Percentiles rank a stretch among this genome's conserved stretches.
These are phyloP conservation scores for Skeletonema costatum DNA, from an alignment of 108 stramenopile species.

Conservation along the genomic window DNA sequence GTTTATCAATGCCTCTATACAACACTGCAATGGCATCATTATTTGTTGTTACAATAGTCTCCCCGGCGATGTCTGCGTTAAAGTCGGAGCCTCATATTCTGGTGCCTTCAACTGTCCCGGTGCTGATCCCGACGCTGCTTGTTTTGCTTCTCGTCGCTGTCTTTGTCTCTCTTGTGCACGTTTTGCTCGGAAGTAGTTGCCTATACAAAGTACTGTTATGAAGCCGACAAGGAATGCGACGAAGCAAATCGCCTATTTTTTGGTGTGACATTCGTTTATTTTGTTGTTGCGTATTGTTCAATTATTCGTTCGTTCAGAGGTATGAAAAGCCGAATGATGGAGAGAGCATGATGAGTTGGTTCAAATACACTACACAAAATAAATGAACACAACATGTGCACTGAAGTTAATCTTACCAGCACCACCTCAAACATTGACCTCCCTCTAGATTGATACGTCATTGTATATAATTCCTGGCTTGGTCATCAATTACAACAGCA, in stretches of 20 bases:
- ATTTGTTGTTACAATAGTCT: conserved; percentile 35
- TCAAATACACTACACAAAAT: neutral
- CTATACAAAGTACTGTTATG: conserved; percentile 87
- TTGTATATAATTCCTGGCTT: neutral
- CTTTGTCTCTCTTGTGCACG: conserved; percentile 88
- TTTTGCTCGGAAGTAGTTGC: conserved; percentile 89
- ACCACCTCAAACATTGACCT: conserved; percentile 81
- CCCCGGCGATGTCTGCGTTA: conserved; percentile 32
- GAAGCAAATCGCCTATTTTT: conserved; percentile 73
- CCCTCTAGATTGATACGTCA: conserved; percentile 81
- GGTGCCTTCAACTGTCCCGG: conserved; percentile 11
- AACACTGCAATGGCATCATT: neutral
- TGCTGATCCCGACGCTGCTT: conserved; percentile 47
- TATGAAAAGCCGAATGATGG: neutral
- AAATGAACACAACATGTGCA: neutral
- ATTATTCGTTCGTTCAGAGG: neutral
- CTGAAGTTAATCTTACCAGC: conserved; percentile 51
- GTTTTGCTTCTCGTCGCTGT: conserved; percentile 79
- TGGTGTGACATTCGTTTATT: neutral
- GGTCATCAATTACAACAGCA: neutral
- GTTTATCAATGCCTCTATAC: neutral
- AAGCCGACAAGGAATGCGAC: conserved; percentile 86
- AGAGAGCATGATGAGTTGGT: neutral
- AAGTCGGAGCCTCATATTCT: conserved; percentile 46
- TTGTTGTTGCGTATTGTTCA: neutral